phyloP scores from a whole-genome alignment of 2,329 filamentous ascomycete genomes.

The Aureobasidium sp. region DNA sequence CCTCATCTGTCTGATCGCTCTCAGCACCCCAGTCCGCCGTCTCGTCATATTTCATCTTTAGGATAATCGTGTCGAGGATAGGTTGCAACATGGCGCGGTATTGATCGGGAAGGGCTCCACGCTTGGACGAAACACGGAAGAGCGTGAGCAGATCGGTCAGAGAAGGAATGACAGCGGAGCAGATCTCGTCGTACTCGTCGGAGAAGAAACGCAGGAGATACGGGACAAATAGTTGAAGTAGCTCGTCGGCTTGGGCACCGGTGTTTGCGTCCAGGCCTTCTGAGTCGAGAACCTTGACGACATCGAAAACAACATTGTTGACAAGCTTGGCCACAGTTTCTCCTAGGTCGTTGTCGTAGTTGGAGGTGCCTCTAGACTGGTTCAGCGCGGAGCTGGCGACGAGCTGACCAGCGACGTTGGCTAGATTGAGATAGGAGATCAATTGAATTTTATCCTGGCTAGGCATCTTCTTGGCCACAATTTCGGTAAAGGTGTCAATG shows the following conservation, averaged over 20 bases:
- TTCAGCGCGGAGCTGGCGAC: slow-evolving; percentile 74
- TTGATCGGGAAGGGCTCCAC: slow-evolving; percentile 58
- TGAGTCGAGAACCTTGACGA: slow-evolving; percentile 79
- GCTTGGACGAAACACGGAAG: slow-evolving; percentile 70
- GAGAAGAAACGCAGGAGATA: slow-evolving; percentile 90
- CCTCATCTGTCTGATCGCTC: slow-evolving; percentile 91
- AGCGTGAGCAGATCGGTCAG: slow-evolving; percentile 89
- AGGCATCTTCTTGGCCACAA: slow-evolving; percentile 97
- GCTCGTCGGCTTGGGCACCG: slow-evolving; percentile 68
- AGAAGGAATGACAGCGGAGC: slow-evolving; percentile 88
- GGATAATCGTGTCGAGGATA: slow-evolving; percentile 83
- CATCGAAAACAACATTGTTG: slow-evolving; percentile 80
- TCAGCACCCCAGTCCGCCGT: slow-evolving; percentile 90
- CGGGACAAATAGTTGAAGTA: slow-evolving; percentile 77
- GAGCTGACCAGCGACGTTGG: slow-evolving; percentile 77
- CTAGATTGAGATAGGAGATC: slow-evolving; percentile 83
- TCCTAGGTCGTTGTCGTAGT: slow-evolving; percentile 91
- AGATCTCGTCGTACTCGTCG: slow-evolving; percentile 97
- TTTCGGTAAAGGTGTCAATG: slow-evolving; percentile 91
- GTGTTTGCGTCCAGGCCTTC: slow-evolving; percentile 55
- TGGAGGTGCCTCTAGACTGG: slow-evolving; percentile 70
- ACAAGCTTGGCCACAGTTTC: slow-evolving; percentile 93
- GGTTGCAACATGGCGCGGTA: slow-evolving; percentile 80
- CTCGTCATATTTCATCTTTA: slow-evolving; percentile 97
- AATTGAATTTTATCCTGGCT: slow-evolving; percentile 87